Conservation (phyloP, 2,329 filamentous ascomycete species). For the Diplodia scrobiculata region DNA sequence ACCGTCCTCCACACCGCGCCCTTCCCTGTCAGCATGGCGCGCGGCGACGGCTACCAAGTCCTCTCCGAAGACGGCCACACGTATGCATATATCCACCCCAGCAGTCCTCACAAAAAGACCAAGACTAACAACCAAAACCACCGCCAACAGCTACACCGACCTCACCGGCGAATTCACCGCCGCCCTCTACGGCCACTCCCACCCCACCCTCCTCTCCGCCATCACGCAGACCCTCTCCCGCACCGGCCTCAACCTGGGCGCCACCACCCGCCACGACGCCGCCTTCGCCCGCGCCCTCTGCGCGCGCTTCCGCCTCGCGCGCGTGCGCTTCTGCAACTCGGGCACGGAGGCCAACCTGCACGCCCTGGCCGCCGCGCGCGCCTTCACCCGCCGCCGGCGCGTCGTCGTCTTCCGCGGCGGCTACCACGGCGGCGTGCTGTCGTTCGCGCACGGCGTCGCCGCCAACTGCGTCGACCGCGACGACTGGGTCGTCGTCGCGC, state of each 20-base stretch:
- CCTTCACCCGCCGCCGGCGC: constrained; percentile 50
- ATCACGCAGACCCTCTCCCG: constrained; percentile 33
- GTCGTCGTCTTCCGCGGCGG: constrained; percentile 56
- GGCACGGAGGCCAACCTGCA: constrained; percentile 40
- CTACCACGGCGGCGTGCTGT: constrained; percentile 60
- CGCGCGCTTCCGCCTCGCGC: constrained; percentile 34
- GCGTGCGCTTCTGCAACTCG: constrained; percentile 38
- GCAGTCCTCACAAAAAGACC: not conserved
- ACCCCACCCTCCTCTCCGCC: constrained; percentile 35
- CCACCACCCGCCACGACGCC: constrained; percentile 34
- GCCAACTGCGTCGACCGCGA: constrained; percentile 55
- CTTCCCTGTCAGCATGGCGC: constrained; percentile 43
- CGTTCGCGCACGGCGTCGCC: constrained; percentile 45
- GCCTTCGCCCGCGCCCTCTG: constrained; percentile 35
- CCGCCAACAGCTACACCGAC: constrained; percentile 34
- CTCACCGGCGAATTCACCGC: constrained; percentile 39
- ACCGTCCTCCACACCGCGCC: constrained; percentile 43
- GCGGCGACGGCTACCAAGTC: constrained; percentile 37
- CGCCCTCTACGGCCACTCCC: constrained; percentile 39
- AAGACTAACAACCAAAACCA: too few relatives aligned
- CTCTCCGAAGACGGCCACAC: constrained; percentile 40
- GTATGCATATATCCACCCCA: constrained; percentile 19
- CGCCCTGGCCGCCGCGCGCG: constrained; percentile 47
- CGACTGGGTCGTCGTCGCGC: constrained; percentile 64
- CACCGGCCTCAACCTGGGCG: constrained; percentile 37